Percentiles rank a stretch among this genome's conserved stretches.
Evolutionary conservation across 805 yeast species (phyloP).

Genomic region (Metschnikowia anglica): DNA sequence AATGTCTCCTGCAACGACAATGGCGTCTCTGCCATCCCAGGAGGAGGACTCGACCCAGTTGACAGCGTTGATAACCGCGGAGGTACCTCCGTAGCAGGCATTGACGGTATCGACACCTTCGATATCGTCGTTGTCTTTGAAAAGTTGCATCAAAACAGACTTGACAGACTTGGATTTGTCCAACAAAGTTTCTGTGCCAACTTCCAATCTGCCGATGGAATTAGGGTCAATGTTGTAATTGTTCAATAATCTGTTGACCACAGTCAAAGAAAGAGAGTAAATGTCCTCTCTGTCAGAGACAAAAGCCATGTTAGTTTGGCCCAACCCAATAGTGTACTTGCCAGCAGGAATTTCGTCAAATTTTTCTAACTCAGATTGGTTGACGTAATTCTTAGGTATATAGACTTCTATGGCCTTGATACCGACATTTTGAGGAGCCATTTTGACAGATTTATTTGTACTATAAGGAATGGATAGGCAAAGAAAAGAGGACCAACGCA

Average conservation of each 20-base stretch:
- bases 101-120: conserved; percentile 96
- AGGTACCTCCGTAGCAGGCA: conserved; percentile 99
- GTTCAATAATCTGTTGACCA: conserved; percentile 66
- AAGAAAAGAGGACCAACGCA: not conserved
- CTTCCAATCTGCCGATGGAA: conserved; percentile 90
- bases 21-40: conserved; percentile 98
- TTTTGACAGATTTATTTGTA: conserved; percentile 3
- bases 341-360: conserved; percentile 88
- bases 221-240: conserved; percentile 81
- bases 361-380: conserved; percentile 83
- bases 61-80: conserved; percentile 87
- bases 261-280: conserved; percentile 93
- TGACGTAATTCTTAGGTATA: conserved; percentile 78
- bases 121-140: conserved; percentile 82
- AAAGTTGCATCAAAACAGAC: conserved; percentile 91
- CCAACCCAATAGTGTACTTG: conserved; percentile 96
- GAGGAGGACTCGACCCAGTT: conserved; percentile 95
- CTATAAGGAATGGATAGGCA: not conserved
- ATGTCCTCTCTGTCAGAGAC: conserved; percentile 98
- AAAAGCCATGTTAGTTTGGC: conserved; percentile 97
- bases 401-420: conserved; percentile 95
- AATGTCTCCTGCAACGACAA: conserved; percentile 96
- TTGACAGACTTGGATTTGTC: conserved; percentile 97
- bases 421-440: conserved; percentile 79
- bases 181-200: conserved; percentile 95